Conservation (phyloP, 805 yeast genomes). For the Komagataella pseudopastoris region DNA sequence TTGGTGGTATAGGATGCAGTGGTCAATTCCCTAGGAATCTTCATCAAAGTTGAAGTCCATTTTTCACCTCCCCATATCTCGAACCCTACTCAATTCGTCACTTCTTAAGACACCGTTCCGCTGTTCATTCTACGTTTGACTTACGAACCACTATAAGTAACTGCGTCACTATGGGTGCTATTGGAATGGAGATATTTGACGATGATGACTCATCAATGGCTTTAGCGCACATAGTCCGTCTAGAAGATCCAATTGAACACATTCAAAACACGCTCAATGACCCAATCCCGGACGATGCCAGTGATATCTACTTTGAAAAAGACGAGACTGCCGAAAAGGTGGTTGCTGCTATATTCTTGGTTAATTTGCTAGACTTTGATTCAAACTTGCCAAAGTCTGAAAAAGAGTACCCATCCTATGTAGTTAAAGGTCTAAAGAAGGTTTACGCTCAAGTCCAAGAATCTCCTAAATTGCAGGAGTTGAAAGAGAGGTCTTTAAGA, state of each 20-base stretch:
- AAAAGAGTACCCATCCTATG: neutral
- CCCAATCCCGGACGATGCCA: neutral
- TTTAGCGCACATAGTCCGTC: neutral
- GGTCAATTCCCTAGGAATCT: neutral
- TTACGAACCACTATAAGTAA: no score
- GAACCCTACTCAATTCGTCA: neutral
- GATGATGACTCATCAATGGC: neutral
- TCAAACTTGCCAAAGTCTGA: neutral
- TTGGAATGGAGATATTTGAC: neutral
- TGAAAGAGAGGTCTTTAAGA: neutral
- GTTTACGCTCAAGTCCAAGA: neutral
- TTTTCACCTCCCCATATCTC: neutral
- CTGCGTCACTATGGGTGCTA: neutral
- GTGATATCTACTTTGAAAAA: neutral
- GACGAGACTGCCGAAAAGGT: neutral
- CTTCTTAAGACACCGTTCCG: neutral
- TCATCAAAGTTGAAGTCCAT: neutral
- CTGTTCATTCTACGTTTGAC: neutral
- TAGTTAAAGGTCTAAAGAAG: neutral
- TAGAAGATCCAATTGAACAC: neutral
- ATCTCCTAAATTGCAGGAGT: neutral
- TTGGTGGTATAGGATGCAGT: no score
- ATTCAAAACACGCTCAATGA: neutral
- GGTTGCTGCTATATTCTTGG: neutral
- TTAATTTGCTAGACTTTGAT: neutral